These are phyloP conservation scores for Anthoceros angustus DNA, from an alignment of 225 moss, liverwort and hornwort species.

Conservation along the genomic window DNA sequence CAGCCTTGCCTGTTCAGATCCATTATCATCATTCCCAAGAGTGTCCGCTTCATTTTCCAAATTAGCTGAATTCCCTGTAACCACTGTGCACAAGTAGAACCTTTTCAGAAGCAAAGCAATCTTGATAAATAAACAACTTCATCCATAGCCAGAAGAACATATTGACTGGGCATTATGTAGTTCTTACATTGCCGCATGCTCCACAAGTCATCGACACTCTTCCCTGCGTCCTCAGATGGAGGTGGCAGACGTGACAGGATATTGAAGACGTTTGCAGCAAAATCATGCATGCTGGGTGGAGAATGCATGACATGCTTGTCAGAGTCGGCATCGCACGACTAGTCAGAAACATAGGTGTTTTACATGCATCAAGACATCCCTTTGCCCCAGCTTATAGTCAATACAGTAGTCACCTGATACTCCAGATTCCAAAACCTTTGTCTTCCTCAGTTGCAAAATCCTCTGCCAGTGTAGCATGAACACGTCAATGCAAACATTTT, in stretches of 20 bases:
- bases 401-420: no score
- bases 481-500: no score
- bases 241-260: conserved; percentile 53
- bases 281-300: conserved; percentile 35
- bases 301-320: background rate
- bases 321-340: background rate
- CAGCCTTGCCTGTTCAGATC: conserved; percentile 19
- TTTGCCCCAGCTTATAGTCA: no score
- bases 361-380: no score
- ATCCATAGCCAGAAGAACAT: background rate
- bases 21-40: conserved; percentile 9
- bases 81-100: background rate
- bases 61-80: background rate
- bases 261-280: conserved; percentile 61
- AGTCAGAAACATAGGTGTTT: no score
- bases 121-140: no score
- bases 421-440: no score
- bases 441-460: no score
- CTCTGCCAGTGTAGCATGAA: no score
- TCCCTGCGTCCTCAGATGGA: conserved; percentile 27
- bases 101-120: background rate
- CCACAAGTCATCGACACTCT: conserved; percentile 34
- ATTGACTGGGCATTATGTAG: background rate
- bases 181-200: conserved; percentile 14
- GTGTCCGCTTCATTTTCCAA: conserved; percentile 1